Conservation (phyloP, 768 basidiomycete genomes). For the Pulveroboletus sp. region DNA sequence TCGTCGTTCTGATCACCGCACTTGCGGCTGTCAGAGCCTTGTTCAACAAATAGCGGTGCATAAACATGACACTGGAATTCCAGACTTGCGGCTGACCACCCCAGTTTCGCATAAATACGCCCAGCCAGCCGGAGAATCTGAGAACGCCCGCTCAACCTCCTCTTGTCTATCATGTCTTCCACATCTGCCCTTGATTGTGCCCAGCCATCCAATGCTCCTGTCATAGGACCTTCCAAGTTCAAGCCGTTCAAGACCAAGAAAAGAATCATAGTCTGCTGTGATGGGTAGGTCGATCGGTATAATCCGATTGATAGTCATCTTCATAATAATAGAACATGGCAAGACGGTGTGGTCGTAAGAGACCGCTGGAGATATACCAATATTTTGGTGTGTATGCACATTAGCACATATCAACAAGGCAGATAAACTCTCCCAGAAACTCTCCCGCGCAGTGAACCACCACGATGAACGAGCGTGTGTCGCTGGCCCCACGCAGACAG, state of each 20-base stretch:
- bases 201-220: not conserved
- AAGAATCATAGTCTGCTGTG: slow-evolving; percentile 71
- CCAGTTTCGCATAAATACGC: slow-evolving; percentile 26
- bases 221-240: not conserved
- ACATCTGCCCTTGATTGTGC: slow-evolving; percentile 1
- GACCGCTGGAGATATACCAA: slow-evolving; percentile 54
- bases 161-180: slow-evolving; percentile 11
- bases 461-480: slow-evolving; percentile 43
- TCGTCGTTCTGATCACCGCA: too few species aligned
- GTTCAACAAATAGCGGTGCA: not conserved
- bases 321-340: slow-evolving; percentile 56
- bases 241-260: slow-evolving; percentile 40
- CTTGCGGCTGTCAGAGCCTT: not conserved
- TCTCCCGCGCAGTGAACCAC: slow-evolving; percentile 51
- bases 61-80: not conserved
- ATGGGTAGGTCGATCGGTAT: slow-evolving; percentile 49
- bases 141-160: not conserved
- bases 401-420: not conserved
- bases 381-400: slow-evolving; percentile 41
- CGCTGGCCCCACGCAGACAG: not conserved
- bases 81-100: not conserved
- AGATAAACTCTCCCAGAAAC: slow-evolving; percentile 37
- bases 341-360: slow-evolving; percentile 52
- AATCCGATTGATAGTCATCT: slow-evolving; percentile 1
- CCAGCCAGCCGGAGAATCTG: not conserved